phyloP scores from a whole-genome alignment of 306 rosid species.

The Cicer judaicum region DNA sequence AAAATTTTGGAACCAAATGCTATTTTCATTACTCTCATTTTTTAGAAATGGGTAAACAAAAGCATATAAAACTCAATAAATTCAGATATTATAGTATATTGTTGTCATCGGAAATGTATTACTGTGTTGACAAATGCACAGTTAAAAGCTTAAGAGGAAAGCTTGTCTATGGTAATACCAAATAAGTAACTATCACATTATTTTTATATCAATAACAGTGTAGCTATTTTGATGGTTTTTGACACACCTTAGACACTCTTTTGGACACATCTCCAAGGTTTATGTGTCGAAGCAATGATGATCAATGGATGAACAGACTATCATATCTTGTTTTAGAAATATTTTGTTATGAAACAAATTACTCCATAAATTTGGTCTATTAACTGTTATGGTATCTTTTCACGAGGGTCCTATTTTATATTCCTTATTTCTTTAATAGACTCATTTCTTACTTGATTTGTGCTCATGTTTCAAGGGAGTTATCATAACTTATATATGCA shows the following conservation, averaged over 20 bases:
- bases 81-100: conserved; percentile 5
- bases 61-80: not conserved
- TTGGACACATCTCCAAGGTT: too few relatives aligned
- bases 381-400: conserved; percentile 3
- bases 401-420: not conserved
- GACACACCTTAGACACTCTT: too few relatives aligned
- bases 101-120: conserved; percentile 11
- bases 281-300: too few relatives aligned
- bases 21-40: conserved; percentile 6
- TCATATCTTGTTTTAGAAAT: too few relatives aligned
- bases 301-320: too few relatives aligned
- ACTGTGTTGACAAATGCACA: conserved; percentile 15
- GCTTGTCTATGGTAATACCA: conserved; percentile 3
- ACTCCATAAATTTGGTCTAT: not conserved
- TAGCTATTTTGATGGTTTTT: not conserved
- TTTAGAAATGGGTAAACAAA: not conserved
- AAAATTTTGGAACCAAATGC: conserved; percentile 28
- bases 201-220: conserved; percentile 9
- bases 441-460: conserved; percentile 1
- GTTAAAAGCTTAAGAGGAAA: conserved; percentile 27
- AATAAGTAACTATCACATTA: conserved; percentile 7
- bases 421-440: not conserved
- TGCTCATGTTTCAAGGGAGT: conserved; percentile 6
- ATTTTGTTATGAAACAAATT: too few relatives aligned
- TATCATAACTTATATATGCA: not conserved